Percentiles rank a stretch among this genome's conserved stretches.
These are phyloP conservation scores for Babesia gibsoni DNA, from an alignment of 169 alveolate species.

Conservation along the genomic window DNA sequence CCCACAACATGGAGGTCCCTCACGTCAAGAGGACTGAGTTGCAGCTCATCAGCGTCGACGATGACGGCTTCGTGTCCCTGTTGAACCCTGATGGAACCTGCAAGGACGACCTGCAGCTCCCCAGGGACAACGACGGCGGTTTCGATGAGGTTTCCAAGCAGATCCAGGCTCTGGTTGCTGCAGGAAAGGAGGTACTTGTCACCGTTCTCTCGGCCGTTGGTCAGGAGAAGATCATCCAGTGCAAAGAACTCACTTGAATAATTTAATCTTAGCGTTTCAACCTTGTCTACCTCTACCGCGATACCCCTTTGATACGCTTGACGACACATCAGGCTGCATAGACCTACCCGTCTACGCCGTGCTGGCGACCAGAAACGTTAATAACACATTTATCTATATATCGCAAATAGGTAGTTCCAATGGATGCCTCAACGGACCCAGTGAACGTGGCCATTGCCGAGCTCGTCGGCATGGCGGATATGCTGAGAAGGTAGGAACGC, in stretches of 20 bases:
- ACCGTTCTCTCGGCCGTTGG: slow-evolving; percentile 91
- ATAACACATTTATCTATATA: not conserved
- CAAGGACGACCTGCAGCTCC: slow-evolving; percentile 93
- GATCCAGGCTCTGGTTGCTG: slow-evolving; percentile 76
- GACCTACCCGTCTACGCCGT: slow-evolving; percentile 26
- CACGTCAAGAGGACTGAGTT: slow-evolving; percentile 89
- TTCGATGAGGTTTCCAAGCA: slow-evolving; percentile 88
- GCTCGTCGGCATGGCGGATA: slow-evolving; percentile 78
- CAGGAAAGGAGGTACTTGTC: slow-evolving; percentile 85
- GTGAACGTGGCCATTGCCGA: slow-evolving; percentile 77
- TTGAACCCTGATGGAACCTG: slow-evolving; percentile 92
- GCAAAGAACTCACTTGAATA: slow-evolving; percentile 71
- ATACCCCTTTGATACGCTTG: not conserved
- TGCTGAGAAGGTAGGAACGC: slow-evolving; percentile 63
- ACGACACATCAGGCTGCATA: not conserved
- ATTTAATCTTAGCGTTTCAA: not conserved
- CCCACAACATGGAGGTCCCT: slow-evolving; percentile 97
- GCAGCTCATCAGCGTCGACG: slow-evolving; percentile 89
- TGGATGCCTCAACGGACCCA: slow-evolving; percentile 51
- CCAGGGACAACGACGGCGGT: slow-evolving; percentile 91
- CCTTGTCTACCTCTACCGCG: not conserved
- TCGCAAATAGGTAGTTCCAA: not conserved
- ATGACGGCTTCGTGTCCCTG: slow-evolving; percentile 91
- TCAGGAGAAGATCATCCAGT: slow-evolving; percentile 83
- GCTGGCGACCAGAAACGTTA: slow-evolving; percentile 3